A percentile compares a stretch with the other conserved stretches of the same genome.
Conservation (phyloP, 2,329 filamentous ascomycete genomes). For the Paecilomyces niveus region DNA sequence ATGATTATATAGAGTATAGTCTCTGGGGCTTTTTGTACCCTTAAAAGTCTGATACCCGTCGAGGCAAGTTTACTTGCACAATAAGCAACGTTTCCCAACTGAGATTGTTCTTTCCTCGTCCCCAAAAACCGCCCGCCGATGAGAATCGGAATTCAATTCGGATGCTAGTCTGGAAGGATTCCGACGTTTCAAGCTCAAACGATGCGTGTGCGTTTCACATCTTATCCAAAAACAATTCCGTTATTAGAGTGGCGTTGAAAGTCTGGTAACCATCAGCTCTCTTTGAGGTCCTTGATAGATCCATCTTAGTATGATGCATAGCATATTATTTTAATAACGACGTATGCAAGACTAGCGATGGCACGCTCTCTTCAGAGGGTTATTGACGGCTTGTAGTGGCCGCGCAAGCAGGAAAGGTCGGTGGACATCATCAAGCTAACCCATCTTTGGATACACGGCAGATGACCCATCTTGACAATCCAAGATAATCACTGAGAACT, state of each 20-base stretch:
- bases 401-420: too few species aligned
- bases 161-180: neutral
- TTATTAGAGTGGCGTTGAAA: neutral
- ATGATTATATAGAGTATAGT: neutral
- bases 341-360: too few species aligned
- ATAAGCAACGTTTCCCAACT: neutral
- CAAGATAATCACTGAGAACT: too few species aligned
- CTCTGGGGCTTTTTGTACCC: neutral
- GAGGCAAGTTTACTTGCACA: neutral
- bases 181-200: neutral
- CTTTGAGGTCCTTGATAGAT: neutral
- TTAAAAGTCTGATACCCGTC: neutral
- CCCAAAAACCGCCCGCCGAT: neutral
- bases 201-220: neutral
- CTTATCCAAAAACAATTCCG: neutral
- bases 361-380: too few species aligned
- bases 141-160: neutral
- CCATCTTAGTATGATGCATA: neutral
- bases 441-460: too few species aligned
- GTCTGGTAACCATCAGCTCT: neutral
- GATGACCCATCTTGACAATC: too few species aligned
- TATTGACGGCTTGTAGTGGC: too few species aligned
- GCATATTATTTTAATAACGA: neutral
- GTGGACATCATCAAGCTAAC: too few species aligned
- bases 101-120: neutral